A percentile compares a stretch with the other conserved stretches of the same genome.
Evolutionary conservation across 768 basidiomycete genomes (phyloP).

Genomic region (Wakefieldia striispora): DNA sequence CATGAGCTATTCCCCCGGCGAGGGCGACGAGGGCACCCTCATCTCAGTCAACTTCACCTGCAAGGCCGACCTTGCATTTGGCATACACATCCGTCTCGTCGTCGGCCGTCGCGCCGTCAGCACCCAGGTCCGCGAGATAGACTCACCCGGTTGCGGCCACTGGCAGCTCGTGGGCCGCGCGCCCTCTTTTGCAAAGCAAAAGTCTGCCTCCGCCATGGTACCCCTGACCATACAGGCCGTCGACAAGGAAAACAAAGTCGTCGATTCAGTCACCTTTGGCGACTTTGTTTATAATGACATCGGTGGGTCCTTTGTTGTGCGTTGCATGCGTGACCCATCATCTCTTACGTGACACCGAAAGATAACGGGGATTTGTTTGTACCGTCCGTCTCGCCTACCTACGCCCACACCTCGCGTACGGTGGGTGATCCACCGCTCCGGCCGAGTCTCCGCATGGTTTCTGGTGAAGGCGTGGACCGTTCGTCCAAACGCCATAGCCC

Average conservation of each 20-base stretch:
- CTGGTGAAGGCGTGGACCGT: slow-evolving; percentile 19
- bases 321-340: background rate
- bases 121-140: slow-evolving; percentile 60
- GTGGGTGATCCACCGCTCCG: slow-evolving; percentile 13
- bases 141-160: slow-evolving; percentile 44
- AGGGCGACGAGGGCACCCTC: slow-evolving; percentile 61
- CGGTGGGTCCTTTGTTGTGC: slow-evolving; percentile 29
- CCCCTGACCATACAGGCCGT: slow-evolving; percentile 63
- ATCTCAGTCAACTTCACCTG: slow-evolving; percentile 57
- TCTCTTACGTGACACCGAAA: slow-evolving; percentile 4
- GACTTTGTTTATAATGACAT: slow-evolving; percentile 62
- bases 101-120: slow-evolving; percentile 65
- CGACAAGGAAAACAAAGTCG: slow-evolving; percentile 46
- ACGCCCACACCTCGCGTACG: slow-evolving; percentile 1
- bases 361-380: slow-evolving; percentile 1
- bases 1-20: slow-evolving; percentile 58
- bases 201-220: slow-evolving; percentile 40
- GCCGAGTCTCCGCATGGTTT: slow-evolving; percentile 28
- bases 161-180: slow-evolving; percentile 68
- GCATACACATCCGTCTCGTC: slow-evolving; percentile 68
- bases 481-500: slow-evolving; percentile 40
- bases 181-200: slow-evolving; percentile 49
- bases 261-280: slow-evolving; percentile 71
- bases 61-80: slow-evolving; percentile 19
- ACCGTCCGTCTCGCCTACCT: background rate